Evolutionary conservation across 345 rosid genomes (phyloP), one percentile per base, ranked within the genome.

Genomic region (Physaria fendleri): DNA sequence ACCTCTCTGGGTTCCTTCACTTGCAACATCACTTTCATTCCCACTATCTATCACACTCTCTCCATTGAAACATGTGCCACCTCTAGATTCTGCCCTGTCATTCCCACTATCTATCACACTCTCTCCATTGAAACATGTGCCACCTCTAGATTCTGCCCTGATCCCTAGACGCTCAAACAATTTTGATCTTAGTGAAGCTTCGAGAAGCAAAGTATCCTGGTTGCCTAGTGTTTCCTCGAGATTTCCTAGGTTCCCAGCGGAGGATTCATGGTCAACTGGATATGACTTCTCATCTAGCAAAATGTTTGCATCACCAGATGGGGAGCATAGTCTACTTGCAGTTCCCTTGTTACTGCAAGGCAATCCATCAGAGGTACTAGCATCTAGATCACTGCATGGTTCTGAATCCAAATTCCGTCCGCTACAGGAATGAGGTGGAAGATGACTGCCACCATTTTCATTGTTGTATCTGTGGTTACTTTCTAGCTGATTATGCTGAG

Each of bases 361-460:
- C 79, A 89, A 71, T 29, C 77, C 82, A 79, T 86, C 99, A 33
- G 94, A 92, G 20, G 85, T 80, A 75, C 97, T 87, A 64, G 77
- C 87, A 82, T 81, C 99, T 14, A 77, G 97, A 60, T 86, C 95
- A 78, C 94, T 89, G 76, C 87, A 80, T 40, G 72, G 86, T 62
- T 83, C 91, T 59, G 85, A 76, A n/a, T 84, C 84, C 82, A 71
- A 21, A 65, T 65, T 65, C 14, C 59, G 75, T 35, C 84, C 84
- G 65, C 75, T 74, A 54, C 72, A 69, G 24, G 51, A 21, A 51
- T 2, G 23, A 42, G 60, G 71, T 41, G 52, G 45, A 64, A 48
- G 53, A 21, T 64, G 60, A 63, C 51, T 39, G 66, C 48, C 60
- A 25, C 50, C 65, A 56, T 51, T 20, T 8, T 40, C 66, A 30